Percentiles rank a stretch among this genome's conserved stretches.
These are phyloP conservation scores for Lactarius tabidus DNA, from an alignment of 768 basidiomycete species.

Conservation along the genomic window DNA sequence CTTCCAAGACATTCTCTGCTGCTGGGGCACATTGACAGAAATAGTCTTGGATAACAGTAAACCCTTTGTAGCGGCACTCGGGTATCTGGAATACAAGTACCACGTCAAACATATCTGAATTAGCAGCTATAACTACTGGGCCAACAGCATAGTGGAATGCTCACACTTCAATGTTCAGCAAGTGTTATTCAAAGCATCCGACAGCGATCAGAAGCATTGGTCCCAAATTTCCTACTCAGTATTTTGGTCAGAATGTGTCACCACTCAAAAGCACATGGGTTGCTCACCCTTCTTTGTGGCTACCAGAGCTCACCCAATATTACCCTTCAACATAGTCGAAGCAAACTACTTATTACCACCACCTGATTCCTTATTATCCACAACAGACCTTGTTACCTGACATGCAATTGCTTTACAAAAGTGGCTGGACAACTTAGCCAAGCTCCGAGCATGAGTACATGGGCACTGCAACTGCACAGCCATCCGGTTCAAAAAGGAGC, in stretches of 20 bases:
- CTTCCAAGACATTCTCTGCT: no score
- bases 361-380: conserved; percentile 10
- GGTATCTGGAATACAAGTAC: conserved; percentile 30
- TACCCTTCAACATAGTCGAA: not conserved
- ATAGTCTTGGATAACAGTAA: conserved; percentile 44
- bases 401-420: conserved; percentile 21
- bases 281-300: not conserved
- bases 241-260: no score
- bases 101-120: conserved; percentile 40
- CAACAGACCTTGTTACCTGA: conserved; percentile 24
- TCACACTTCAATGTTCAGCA: no score
- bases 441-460: not conserved
- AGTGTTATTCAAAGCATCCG: no score
- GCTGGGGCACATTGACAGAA: conserved; percentile 34
- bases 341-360: not conserved
- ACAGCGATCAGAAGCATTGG: no score
- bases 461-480: not conserved
- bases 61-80: conserved; percentile 30
- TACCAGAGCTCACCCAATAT: not conserved
- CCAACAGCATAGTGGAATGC: no score
- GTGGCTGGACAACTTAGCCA: conserved; percentile 16
- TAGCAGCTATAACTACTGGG: conserved; percentile 42
- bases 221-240: no score
- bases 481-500: conserved; percentile 22
- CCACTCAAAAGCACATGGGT: no score